Conservation (phyloP, 495 filamentous ascomycete genomes). For the Pyronema domesticum region DNA sequence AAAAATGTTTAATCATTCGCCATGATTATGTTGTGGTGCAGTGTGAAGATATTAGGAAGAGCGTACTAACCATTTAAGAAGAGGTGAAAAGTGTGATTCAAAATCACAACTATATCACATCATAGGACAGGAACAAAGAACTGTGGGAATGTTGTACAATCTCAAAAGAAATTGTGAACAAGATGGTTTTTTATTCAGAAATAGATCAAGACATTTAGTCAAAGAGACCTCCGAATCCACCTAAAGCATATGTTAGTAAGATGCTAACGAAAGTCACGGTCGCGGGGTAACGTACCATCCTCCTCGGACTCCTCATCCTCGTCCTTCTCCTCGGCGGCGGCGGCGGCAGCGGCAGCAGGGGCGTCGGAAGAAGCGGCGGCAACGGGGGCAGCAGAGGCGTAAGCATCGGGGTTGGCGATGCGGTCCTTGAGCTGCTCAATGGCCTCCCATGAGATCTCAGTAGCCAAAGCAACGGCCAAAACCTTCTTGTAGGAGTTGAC, state of each 20-base stretch:
- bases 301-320: slow-evolving; percentile 47
- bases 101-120: not conserved
- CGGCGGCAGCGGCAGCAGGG: slow-evolving; percentile 34
- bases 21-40: slow-evolving; percentile 1
- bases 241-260: slow-evolving; percentile 28
- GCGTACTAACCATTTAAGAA: slow-evolving; percentile 31
- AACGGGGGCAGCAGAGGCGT: slow-evolving; percentile 59
- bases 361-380: slow-evolving; percentile 36
- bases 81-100: not conserved
- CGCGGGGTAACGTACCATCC: slow-evolving; percentile 32
- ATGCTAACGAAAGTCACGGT: slow-evolving; percentile 3
- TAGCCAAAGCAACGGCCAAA: slow-evolving; percentile 73
- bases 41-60: slow-evolving; percentile 7
- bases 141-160: not conserved
- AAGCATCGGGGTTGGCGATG: slow-evolving; percentile 94
- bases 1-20: slow-evolving; percentile 38
- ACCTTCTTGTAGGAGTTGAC: slow-evolving; percentile 97
- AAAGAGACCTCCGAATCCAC: slow-evolving; percentile 56
- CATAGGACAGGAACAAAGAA: not conserved
- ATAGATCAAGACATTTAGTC: slow-evolving; percentile 25
- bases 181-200: not conserved
- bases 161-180: not conserved
- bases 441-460: slow-evolving; percentile 78
- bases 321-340: slow-evolving; percentile 35
- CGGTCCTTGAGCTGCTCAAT: slow-evolving; percentile 97